Evolutionary conservation across 2,329 filamentous ascomycete genomes (phyloP).

Genomic region (Bertia moriformis): DNA sequence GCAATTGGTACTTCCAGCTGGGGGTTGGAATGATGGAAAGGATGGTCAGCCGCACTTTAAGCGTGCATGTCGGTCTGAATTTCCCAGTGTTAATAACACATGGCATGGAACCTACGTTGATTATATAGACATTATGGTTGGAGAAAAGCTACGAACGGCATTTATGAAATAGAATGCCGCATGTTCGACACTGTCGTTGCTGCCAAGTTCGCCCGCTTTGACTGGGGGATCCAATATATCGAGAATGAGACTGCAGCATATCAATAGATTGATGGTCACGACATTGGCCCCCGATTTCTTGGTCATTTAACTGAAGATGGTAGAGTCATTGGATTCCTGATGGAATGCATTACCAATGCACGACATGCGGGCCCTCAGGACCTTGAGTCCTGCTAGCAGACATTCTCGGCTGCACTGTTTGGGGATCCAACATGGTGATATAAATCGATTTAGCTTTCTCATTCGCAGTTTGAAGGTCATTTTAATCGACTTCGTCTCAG

Average conservation of each 20-base stretch:
- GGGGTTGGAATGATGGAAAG: conserved; percentile 15
- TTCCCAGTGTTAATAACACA: conserved; percentile 7
- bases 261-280: conserved; percentile 15
- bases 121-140: conserved; percentile 8
- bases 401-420: conserved; percentile 10
- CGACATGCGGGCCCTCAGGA: conserved; percentile 10
- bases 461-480: conserved; percentile 6
- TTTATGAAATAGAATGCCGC: conserved; percentile 10
- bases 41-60: conserved; percentile 8
- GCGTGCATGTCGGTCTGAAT: conserved; percentile 5
- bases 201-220: conserved; percentile 20
- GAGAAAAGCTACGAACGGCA: conserved; percentile 9
- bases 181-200: conserved; percentile 8
- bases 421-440: conserved; percentile 12
- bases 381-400: conserved; percentile 7
- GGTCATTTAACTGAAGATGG: conserved; percentile 20
- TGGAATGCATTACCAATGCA: conserved; percentile 12
- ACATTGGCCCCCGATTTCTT: conserved; percentile 20
- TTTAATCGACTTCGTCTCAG: conserved; percentile 14
- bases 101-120: conserved; percentile 11
- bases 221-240: conserved; percentile 18
- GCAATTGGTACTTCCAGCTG: conserved; percentile 9
- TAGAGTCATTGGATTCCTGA: conserved; percentile 21
- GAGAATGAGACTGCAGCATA: conserved; percentile 21
- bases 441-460: conserved; percentile 13